Percentiles rank a stretch among this genome's conserved stretches.
These are phyloP conservation scores for Mycena latifolia DNA, from an alignment of 768 basidiomycete species.

Conservation along the genomic window DNA sequence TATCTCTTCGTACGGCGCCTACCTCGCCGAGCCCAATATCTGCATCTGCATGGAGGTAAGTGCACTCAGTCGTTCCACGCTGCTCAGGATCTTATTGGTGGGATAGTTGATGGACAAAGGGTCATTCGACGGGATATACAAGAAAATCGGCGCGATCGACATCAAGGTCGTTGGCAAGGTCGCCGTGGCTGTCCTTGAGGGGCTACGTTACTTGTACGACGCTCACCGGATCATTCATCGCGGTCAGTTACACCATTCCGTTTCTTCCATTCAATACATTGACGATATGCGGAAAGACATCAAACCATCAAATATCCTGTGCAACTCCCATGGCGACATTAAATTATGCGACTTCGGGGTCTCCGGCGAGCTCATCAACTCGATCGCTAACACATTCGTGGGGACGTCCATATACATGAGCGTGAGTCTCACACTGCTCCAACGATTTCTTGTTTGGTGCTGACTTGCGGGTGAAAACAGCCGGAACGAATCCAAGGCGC, in stretches of 20 bases:
- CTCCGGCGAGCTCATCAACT: constrained; percentile 98
- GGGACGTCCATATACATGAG: constrained; percentile 99
- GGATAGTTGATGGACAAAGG: constrained; percentile 95
- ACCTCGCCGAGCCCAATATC: constrained; percentile 96
- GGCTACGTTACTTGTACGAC: constrained; percentile 97
- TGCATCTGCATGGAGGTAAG: constrained; percentile 99
- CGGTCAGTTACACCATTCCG: constrained; percentile 67
- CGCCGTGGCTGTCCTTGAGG: constrained; percentile 93
- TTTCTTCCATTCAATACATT: constrained; percentile 20
- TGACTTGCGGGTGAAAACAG: constrained; percentile 53
- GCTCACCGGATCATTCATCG: constrained; percentile 98
- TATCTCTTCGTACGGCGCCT: constrained; percentile 97
- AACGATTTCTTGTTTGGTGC: too few species aligned
- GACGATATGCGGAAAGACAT: constrained; percentile 75
- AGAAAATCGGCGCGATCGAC: constrained; percentile 93
- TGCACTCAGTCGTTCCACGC: too few species aligned
- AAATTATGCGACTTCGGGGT: constrained; percentile 99
- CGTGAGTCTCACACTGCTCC: constrained; percentile 61
- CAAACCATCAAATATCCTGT: constrained; percentile 98
- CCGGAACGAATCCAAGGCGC: constrained; percentile 99
- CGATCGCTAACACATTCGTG: constrained; percentile 98
- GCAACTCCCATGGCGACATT: constrained; percentile 94
- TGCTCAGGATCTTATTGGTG: too few species aligned
- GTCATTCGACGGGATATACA: constrained; percentile 95
- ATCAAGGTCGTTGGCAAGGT: constrained; percentile 94